phyloP scores from a whole-genome alignment of 2,329 filamentous ascomycete species.

The Penicillium sp. region DNA sequence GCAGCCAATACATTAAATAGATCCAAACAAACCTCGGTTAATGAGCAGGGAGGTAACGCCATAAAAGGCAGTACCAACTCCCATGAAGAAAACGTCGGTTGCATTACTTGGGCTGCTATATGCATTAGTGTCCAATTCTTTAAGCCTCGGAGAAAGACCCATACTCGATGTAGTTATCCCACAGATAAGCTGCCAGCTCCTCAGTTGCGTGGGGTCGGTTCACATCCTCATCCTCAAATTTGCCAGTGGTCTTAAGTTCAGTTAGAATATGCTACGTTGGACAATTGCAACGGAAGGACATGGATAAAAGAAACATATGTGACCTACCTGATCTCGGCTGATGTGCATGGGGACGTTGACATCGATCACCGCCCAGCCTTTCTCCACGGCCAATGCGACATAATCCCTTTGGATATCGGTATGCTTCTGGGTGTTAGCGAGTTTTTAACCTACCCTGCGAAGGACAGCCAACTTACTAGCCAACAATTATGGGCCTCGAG shows the following conservation, averaged over 20 bases:
- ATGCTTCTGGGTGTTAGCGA: slow-evolving; percentile 50
- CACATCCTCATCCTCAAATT: slow-evolving; percentile 49
- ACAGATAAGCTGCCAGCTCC: slow-evolving; percentile 80
- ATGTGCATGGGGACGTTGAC: slow-evolving; percentile 83
- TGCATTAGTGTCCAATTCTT: background rate
- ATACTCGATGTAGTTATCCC: slow-evolving; percentile 93
- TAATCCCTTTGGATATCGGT: slow-evolving; percentile 79
- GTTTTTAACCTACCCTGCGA: background rate
- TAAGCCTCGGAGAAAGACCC: background rate
- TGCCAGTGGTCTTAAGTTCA: slow-evolving; percentile 21
- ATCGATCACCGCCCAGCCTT: slow-evolving; percentile 82
- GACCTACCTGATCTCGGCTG: slow-evolving; percentile 60
- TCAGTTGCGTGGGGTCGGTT: slow-evolving; percentile 59
- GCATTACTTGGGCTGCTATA: slow-evolving; percentile 57
- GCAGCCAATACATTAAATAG: background rate
- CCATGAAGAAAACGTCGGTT: slow-evolving; percentile 78
- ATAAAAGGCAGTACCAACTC: slow-evolving; percentile 83
- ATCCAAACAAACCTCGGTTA: slow-evolving; percentile 61
- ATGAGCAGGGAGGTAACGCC: slow-evolving; percentile 80
- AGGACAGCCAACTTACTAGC: slow-evolving; percentile 62
- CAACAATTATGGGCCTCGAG: slow-evolving; percentile 83
- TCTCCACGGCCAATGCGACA: slow-evolving; percentile 76
- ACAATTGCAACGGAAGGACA: background rate
- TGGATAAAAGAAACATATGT: background rate
- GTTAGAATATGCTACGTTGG: background rate